These are phyloP conservation scores for Paramyrothecium roridum DNA, from an alignment of 2,329 filamentous ascomycete species.

Conservation along the genomic window DNA sequence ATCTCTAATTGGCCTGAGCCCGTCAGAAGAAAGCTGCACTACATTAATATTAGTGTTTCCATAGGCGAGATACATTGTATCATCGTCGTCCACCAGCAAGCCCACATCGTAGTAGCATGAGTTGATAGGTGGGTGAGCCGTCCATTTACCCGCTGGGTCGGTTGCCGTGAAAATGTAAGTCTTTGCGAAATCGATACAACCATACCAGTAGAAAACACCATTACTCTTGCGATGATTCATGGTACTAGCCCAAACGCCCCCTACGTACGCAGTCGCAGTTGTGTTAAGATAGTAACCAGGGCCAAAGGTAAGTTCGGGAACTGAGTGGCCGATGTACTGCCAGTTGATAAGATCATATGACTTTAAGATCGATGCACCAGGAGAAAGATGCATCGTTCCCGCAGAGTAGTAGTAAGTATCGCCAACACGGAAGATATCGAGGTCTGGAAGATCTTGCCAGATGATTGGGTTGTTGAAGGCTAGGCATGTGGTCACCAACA, in stretches of 20 bases:
- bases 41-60: slow-evolving; percentile 46
- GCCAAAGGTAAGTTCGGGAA: slow-evolving; percentile 36
- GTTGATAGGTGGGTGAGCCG: slow-evolving; percentile 33
- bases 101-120: slow-evolving; percentile 58
- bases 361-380: slow-evolving; percentile 50
- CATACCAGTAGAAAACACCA: slow-evolving; percentile 11
- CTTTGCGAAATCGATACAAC: slow-evolving; percentile 45
- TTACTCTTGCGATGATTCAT: slow-evolving; percentile 9
- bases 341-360: slow-evolving; percentile 53
- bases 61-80: slow-evolving; percentile 56
- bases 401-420: slow-evolving; percentile 51
- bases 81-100: slow-evolving; percentile 51
- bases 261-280: slow-evolving; percentile 40
- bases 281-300: slow-evolving; percentile 38
- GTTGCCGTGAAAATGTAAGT: slow-evolving; percentile 52
- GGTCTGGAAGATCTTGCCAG: slow-evolving; percentile 50
- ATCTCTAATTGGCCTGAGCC: slow-evolving; percentile 37
- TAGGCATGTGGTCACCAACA: background rate
- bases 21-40: slow-evolving; percentile 46
- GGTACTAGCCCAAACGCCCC: slow-evolving; percentile 51
- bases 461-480: slow-evolving; percentile 46
- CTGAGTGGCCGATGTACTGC: slow-evolving; percentile 39
- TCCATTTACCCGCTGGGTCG: slow-evolving; percentile 38
- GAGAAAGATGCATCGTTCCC: slow-evolving; percentile 51
- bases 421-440: slow-evolving; percentile 45